Evolutionary conservation across 345 rosid genomes (phyloP), one percentile per base, ranked within the genome.

Genomic region (Lenwebbia sp.): DNA sequence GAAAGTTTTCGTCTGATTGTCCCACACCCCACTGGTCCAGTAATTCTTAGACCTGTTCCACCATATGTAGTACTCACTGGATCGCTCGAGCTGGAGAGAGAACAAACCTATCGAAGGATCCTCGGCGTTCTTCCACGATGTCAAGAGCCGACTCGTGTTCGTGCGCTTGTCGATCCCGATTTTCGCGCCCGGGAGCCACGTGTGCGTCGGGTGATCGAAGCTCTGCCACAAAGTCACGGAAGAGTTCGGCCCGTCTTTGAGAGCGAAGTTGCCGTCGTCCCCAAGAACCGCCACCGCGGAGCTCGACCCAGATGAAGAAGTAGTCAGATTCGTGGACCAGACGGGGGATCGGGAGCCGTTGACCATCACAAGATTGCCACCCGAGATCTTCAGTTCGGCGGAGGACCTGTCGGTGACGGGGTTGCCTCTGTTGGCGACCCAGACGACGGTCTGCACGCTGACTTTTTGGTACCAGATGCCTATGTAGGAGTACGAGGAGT

Each of bases 341-440:
- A 94, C 84, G 25, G 84, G 92, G 40, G 78, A 41, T 21, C 85
- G 83, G 88, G 91, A 88, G 51, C 90, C 96, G 7, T 94, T 91
- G 54, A 95, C 83, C 81, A 96, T 86, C 26, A 94, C 92, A n/a
- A 96, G 90, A 86, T 96, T 93, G n/a, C 96, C 98, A 55, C 86
- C 54, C 28, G 91, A 92, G 74, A 96, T 90, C 88, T 87, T 92
- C 83, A 96, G 89, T 53, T 87, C 87, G 1, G 96, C 90, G 22
- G 93, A 88, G 83, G 5, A 50, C 28, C 81, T 90, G 84, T 94
- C 90, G 30, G 87, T 85, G 86, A 95, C 88, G 8, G 98, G 95
- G n/a, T 50, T 86, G 51, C 90, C 94, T 83, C 98, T 91, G 83
- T 95, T 96, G 65, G 99, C 98, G 13, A 95, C 96, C 99, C 98